These are phyloP conservation scores for Rhodofomes roseus DNA, from an alignment of 1,284 basidiomycete genomes.

Conservation along the genomic window DNA sequence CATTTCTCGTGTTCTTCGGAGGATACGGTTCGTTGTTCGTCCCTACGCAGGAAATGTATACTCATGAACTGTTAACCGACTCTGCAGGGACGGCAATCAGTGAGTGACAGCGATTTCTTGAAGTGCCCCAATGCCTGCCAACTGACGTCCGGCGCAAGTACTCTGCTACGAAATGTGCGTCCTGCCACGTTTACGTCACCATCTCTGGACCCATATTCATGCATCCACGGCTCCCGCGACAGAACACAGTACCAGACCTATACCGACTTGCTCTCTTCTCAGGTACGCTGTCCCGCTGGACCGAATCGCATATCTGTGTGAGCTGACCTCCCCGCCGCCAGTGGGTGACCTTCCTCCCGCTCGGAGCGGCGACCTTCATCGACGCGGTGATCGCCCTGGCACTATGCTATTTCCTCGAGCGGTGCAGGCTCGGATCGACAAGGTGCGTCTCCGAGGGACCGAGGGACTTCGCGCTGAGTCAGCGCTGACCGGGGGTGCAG, in stretches of 20 bases:
- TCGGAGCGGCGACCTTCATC: constrained; percentile 14
- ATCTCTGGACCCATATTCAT: neutral
- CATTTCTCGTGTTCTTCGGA: constrained; percentile 11
- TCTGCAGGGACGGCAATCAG: constrained; percentile 9
- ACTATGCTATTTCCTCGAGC: constrained; percentile 18
- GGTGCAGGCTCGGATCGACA: constrained; percentile 16
- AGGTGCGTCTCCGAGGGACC: constrained; percentile 8
- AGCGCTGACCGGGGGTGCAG: neutral
- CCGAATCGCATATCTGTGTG: neutral
- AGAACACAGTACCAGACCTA: constrained; percentile 1
- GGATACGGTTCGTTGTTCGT: constrained; percentile 14
- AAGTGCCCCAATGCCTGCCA: too few relatives aligned
- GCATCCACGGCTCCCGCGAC: neutral
- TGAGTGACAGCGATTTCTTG: too few relatives aligned
- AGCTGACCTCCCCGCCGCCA: neutral
- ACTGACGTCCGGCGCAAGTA: constrained; percentile 2
- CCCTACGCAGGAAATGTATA: neutral
- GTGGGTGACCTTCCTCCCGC: constrained; percentile 21
- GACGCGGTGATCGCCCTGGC: constrained; percentile 19
- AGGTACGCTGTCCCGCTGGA: neutral
- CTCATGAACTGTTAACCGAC: neutral
- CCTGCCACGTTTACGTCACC: too few relatives aligned
- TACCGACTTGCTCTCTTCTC: neutral
- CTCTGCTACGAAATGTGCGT: constrained; percentile 19
- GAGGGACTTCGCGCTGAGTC: neutral